Evolutionary conservation across 352 stramenopile species (phyloP).

Genomic region (Phytophthora melonis): DNA sequence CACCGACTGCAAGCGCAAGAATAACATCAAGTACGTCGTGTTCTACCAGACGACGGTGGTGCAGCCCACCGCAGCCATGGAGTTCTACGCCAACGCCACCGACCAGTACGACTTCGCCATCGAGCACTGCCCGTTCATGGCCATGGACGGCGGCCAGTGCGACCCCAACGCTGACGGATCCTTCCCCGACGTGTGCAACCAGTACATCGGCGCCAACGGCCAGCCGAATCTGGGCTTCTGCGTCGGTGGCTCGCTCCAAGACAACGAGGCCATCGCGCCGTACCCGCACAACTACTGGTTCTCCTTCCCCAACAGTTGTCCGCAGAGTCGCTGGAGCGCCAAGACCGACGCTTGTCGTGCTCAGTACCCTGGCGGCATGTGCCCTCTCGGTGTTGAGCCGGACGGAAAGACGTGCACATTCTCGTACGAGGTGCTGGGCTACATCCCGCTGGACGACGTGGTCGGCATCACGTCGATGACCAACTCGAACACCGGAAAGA

Average conservation of each 20-base stretch:
- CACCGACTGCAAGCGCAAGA: conserved; percentile 33
- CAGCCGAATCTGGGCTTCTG: conserved; percentile 58
- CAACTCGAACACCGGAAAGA: conserved; percentile 48
- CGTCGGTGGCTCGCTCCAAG: conserved; percentile 49
- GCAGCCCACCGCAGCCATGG: conserved; percentile 53
- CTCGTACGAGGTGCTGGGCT: conserved; percentile 70
- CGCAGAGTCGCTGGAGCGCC: conserved; percentile 41
- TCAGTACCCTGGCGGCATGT: conserved; percentile 54
- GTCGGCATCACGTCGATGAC: conserved; percentile 74
- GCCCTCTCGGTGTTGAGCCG: conserved; percentile 53
- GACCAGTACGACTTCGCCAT: conserved; percentile 41
- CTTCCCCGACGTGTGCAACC: conserved; percentile 54
- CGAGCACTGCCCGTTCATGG: conserved; percentile 61
- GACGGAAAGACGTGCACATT: conserved; percentile 73
- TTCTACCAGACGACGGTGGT: conserved; percentile 73
- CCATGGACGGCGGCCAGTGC: conserved; percentile 73
- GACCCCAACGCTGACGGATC: conserved; percentile 49
- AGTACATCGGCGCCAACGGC: conserved; percentile 59
- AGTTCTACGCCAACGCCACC: conserved; percentile 48
- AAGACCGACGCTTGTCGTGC: conserved; percentile 57
- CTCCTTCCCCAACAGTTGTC: conserved; percentile 84
- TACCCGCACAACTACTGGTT: conserved; percentile 87
- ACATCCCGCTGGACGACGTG: conserved; percentile 69
- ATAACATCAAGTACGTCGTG: conserved; percentile 64
- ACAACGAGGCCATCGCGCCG: conserved; percentile 62